phyloP scores from a whole-genome alignment of 2,329 filamentous ascomycete species.

The Chaetoscypha palmicola region DNA sequence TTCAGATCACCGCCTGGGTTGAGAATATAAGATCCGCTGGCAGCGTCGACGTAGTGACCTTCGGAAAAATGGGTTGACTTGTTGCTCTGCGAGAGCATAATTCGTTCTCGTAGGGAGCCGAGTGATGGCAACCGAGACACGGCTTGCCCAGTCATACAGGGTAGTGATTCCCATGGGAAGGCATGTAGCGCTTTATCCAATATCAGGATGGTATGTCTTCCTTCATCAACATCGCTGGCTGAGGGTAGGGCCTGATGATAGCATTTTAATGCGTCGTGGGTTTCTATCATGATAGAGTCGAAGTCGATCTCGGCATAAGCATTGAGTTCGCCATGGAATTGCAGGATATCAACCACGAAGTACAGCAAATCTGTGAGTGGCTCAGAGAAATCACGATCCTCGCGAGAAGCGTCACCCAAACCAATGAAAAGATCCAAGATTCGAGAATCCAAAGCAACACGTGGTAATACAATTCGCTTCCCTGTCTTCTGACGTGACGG shows the following conservation, averaged over 20 bases:
- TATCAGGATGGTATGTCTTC: slow-evolving; percentile 74
- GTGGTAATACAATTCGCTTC: slow-evolving; percentile 41
- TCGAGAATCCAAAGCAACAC: slow-evolving; percentile 50
- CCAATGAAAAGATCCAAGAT: slow-evolving; percentile 86
- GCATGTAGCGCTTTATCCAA: slow-evolving; percentile 85
- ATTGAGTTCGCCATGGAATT: slow-evolving; percentile 93
- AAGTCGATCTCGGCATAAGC: slow-evolving; percentile 98
- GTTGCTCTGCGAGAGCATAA: slow-evolving; percentile 39
- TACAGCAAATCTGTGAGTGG: slow-evolving; percentile 87
- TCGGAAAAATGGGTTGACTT: slow-evolving; percentile 15
- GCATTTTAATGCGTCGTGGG: slow-evolving; percentile 71
- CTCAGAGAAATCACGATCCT: slow-evolving; percentile 73
- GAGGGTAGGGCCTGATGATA: slow-evolving; percentile 55
- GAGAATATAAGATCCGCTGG: slow-evolving; percentile 68
- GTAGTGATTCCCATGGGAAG: slow-evolving; percentile 94
- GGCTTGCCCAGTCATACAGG: slow-evolving; percentile 70
- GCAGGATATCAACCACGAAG: slow-evolving; percentile 91
- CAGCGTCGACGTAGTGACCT: slow-evolving; percentile 50
- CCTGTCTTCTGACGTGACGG: slow-evolving; percentile 67
- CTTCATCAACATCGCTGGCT: slow-evolving; percentile 30
- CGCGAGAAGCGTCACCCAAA: slow-evolving; percentile 64
- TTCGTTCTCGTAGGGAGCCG: slow-evolving; percentile 68
- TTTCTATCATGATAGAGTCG: slow-evolving; percentile 82
- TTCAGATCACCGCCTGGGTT: slow-evolving; percentile 82
- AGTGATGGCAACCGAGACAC: slow-evolving; percentile 87